These are phyloP conservation scores for Malassezia nana DNA, from an alignment of 1,284 basidiomycete genomes.

Conservation along the genomic window DNA sequence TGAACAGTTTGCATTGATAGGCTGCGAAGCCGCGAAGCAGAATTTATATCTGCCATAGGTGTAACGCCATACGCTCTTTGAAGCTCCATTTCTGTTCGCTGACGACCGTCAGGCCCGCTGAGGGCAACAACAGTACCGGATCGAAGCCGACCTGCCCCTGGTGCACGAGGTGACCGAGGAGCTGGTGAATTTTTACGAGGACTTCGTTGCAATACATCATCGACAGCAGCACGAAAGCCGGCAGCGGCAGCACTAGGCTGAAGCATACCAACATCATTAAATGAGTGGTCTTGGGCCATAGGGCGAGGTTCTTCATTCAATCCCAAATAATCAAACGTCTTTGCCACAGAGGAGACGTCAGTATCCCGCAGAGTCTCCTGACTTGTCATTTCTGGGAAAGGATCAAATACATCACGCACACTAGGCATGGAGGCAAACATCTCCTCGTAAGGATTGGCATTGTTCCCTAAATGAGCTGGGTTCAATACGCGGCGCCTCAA, in stretches of 20 bases:
- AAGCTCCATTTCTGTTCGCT: slow-evolving; percentile 34
- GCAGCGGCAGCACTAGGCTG: not conserved
- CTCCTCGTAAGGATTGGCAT: not conserved
- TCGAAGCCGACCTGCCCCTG: slow-evolving; percentile 24
- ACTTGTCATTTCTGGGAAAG: not conserved
- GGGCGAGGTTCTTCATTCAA: slow-evolving; percentile 15
- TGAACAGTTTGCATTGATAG: not conserved
- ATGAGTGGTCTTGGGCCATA: slow-evolving; percentile 3
- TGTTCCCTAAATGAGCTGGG: not conserved
- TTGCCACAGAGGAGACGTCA: not conserved
- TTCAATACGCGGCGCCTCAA: not conserved
- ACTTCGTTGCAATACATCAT: not conserved
- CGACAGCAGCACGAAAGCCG: not conserved
- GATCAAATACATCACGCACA: not conserved
- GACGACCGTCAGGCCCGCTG: slow-evolving; percentile 33
- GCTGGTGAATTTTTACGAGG: not conserved
- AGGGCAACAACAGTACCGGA: slow-evolving; percentile 43
- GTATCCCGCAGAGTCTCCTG: not conserved
- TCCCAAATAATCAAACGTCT: slow-evolving; percentile 39
- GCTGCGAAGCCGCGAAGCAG: slow-evolving; percentile 5
- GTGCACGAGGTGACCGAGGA: not conserved
- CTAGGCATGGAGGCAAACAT: not conserved
- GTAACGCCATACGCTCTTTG: slow-evolving; percentile 16
- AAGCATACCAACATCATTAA: slow-evolving; percentile 1
- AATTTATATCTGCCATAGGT: not conserved